Evolutionary conservation across 2,329 filamentous ascomycete species (phyloP).

Genomic region (Fusarium sp.): DNA sequence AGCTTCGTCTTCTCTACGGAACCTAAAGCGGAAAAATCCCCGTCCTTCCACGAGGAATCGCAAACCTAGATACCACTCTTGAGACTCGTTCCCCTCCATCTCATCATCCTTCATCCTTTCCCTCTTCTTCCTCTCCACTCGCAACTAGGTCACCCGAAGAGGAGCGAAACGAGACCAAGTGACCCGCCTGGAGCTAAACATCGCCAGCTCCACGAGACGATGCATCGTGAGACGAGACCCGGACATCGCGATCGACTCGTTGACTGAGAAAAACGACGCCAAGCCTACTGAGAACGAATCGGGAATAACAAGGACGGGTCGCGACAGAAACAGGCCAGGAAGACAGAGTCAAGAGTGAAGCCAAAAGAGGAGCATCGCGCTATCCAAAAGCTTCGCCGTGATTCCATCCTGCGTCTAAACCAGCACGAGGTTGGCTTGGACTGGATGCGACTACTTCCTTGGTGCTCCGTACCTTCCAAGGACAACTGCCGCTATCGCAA

Average conservation of each 20-base stretch:
- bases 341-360: not conserved
- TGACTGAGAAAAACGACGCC: not conserved
- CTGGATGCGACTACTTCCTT: not conserved
- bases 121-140: not conserved
- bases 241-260: not conserved
- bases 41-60: slow-evolving; percentile 7
- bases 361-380: not conserved
- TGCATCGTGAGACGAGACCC: not conserved
- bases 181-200: not conserved
- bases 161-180: not conserved
- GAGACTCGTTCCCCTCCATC: not conserved
- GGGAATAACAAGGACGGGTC: slow-evolving; percentile 7
- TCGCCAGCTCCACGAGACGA: slow-evolving; percentile 7
- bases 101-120: not conserved
- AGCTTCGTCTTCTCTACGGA: slow-evolving; percentile 4
- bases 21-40: slow-evolving; percentile 23
- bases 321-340: not conserved
- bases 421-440: slow-evolving; percentile 5
- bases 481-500: slow-evolving; percentile 3
- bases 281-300: not conserved
- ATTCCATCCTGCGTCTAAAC: slow-evolving; percentile 15
- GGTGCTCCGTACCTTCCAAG: not conserved
- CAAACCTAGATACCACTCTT: slow-evolving; percentile 2
- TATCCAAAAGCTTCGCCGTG: slow-evolving; percentile 24
- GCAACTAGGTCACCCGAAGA: not conserved